Evolutionary conservation across 1,284 basidiomycete genomes (phyloP), one percentile per base, ranked within the genome.

Genomic region (Moesziomyces antarcticus): DNA sequence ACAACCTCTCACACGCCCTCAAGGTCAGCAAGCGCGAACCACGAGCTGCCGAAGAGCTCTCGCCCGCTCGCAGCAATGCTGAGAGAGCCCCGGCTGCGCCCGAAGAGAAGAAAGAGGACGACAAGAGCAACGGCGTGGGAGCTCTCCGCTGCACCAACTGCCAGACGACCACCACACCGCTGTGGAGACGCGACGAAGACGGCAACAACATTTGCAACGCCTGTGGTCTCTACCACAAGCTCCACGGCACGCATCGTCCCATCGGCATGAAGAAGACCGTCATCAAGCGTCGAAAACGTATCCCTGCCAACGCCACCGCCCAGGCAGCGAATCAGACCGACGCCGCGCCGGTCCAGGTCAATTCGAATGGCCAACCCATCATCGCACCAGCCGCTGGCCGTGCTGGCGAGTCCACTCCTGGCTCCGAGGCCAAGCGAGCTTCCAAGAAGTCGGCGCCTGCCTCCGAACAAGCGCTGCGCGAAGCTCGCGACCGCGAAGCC

Each of bases 241-340:
- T 99, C 13, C 96, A 99, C 87, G 94, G 94, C 60, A 94, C 93
- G 1, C 94, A 97, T 79, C 90, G 96, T 45, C 96, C 96, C 35
- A 96, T 96, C 70, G 93, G 93, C 61, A 95, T 99, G 94, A 97
- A 97, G 86, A 97, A 98, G 88, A 92, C 93, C 3, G 94, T 97
- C 78, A 99, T 99, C 88, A 99, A 99, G 87, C 90, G 96, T 40
- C 88, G 96, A 70, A 98, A 98, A 86, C 91, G 96, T 75, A 93
- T 98, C 14, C 71, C 71, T 3, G 71, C 71, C 44, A 73, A 73
- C 27, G 71, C 71, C 5, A 54, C 65, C 22, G 58, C 61, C 2
- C 71, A 73, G 48, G 61, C 71, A 21, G 54, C 65, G 37, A 64
- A 67, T 22, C 59, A 67, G 22, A 56, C 64, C 1, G 70, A 73